phyloP scores from a whole-genome alignment of 305 asterid species.

The Solanum hybrid region DNA sequence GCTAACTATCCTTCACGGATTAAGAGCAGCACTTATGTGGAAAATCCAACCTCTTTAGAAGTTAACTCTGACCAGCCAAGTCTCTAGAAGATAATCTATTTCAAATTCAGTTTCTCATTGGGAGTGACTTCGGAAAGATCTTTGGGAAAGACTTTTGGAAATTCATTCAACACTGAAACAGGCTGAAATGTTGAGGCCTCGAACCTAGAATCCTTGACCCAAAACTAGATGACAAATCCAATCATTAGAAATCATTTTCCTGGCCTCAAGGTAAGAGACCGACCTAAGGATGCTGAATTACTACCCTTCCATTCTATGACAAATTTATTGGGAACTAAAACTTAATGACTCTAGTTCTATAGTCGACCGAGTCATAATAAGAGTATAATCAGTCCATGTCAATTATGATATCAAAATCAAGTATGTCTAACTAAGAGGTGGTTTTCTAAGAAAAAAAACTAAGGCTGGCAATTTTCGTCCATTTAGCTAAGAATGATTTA shows the following conservation, averaged over 20 bases:
- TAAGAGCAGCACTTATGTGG: neutral
- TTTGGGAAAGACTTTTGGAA: neutral
- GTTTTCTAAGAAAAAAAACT: neutral
- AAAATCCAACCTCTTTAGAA: neutral
- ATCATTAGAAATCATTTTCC: neutral
- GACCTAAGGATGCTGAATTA: neutral
- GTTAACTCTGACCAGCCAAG: neutral
- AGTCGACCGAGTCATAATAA: neutral
- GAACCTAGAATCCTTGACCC: neutral
- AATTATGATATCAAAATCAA: neutral
- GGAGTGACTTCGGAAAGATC: neutral
- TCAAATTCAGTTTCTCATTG: neutral
- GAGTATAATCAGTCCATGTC: neutral
- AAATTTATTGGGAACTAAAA: neutral
- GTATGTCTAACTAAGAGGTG: neutral
- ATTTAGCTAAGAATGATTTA: neutral
- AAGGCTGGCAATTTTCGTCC: neutral
- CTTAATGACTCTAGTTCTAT: neutral
- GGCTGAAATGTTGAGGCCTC: neutral
- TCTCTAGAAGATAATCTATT: neutral
- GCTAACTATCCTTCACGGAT: neutral
- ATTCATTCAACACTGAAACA: neutral
- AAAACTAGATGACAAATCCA: neutral
- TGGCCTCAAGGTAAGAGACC: neutral
- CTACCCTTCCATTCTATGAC: neutral